Evolutionary conservation across 2,329 filamentous ascomycete genomes (phyloP).

Genomic region (Teratosphaeria pseudoeucalypti): DNA sequence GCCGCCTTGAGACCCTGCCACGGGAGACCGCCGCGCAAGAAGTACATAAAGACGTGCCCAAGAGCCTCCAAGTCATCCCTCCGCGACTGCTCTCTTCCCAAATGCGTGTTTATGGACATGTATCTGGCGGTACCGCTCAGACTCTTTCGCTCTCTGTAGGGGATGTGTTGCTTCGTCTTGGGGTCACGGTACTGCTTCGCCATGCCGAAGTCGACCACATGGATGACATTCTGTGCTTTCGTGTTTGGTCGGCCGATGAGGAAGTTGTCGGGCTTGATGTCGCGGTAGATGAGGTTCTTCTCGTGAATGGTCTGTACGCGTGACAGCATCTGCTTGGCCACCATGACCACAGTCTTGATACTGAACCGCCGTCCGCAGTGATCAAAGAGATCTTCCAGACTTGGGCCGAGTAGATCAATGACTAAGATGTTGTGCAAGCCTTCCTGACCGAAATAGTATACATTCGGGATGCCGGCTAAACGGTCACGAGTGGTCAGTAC

Average conservation of each 20-base stretch:
- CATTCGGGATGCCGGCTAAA: conserved; percentile 91
- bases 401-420: conserved; percentile 90
- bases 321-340: conserved; percentile 97
- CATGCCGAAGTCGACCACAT: conserved; percentile 99
- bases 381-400: conserved; percentile 92
- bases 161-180: conserved; percentile 98
- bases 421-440: conserved; percentile 98
- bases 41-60: conserved; percentile 62
- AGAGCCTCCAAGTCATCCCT: conserved; percentile 88
- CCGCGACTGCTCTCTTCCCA: conserved; percentile 90
- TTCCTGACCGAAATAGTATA: conserved; percentile 98
- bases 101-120: conserved; percentile 99
- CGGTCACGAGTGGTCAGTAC: conserved; percentile 5
- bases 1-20: conserved; percentile 58
- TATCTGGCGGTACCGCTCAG: conserved; percentile 93
- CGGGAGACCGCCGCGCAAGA: conserved; percentile 54
- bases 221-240: conserved; percentile 94
- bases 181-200: conserved; percentile 98
- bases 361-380: conserved; percentile 92
- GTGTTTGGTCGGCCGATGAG: conserved; percentile 85
- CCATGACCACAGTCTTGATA: conserved; percentile 98
- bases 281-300: conserved; percentile 97
- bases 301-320: conserved; percentile 92
- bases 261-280: conserved; percentile 99
- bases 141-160: conserved; percentile 93